Base-by-base conservation (phyloP, 2,329 filamentous ascomycete genomes). In the Aspergillus sp. region DNA sequence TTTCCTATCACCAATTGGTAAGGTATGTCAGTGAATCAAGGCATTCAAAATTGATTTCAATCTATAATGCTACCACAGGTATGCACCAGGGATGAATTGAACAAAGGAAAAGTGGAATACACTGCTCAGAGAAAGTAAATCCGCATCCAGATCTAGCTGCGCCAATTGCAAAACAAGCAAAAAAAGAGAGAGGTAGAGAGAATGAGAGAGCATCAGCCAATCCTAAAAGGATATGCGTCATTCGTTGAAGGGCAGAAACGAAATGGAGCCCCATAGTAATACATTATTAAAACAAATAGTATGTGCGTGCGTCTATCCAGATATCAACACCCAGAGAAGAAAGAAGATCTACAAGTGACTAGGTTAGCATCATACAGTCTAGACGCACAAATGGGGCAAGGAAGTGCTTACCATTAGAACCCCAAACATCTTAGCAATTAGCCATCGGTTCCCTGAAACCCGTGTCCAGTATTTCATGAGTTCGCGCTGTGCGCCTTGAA, bases 381-480 rank as follows among this genome's bases (percentile, higher is more conserved):
- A 40, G 9, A 48, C 24, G 17, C 6, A 31, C n/a, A 47, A 23
- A 40, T 37, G 14, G 35, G 14, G 35, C 14, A n/a, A n/a, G 35
- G 23, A 19, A 55, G 43, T 8, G 66, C 75, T 35, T 65, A 81
- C 78, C 93, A 97, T 97, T 67, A 98, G 77, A 50, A 97, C 91
- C 60, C 93, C 81, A 73, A 83, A 82, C 85, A 87, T 87, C 73
- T 89, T 90, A 44, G 92, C 92, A 66, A 98, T 88, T 63, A 99
- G 79, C 95, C 93, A 98, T 63, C 95, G 84, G 79, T 99, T 99
- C 62, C 93, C 91, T 56, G 91, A 95, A 27, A 98, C 93, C 41
- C 93, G 84, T 27, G 86, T 89, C 93, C 95, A 99, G 77, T 98
- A 99, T 75, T 97, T 97, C 78, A 99, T 86, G 70, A 99, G 74